A percentile compares a stretch with the other conserved stretches of the same genome.
Conservation (phyloP, 768 basidiomycete species). For the Rubroboletus satanas region DNA sequence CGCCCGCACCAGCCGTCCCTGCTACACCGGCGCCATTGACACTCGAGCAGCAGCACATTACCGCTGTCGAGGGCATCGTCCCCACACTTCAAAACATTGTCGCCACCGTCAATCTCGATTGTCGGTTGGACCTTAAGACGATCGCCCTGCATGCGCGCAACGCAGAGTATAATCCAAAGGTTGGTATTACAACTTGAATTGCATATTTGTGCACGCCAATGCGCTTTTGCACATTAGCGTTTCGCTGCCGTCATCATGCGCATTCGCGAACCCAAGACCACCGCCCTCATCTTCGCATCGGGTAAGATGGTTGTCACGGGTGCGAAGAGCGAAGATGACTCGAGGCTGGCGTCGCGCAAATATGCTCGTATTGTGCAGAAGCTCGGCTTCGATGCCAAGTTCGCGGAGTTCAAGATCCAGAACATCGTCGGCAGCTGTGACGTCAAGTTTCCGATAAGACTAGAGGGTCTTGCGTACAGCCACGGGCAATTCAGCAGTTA, state of each 20-base stretch:
- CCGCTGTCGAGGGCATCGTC: conserved; percentile 95
- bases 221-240: conserved; percentile 79
- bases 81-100: conserved; percentile 99
- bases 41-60: conserved; percentile 91
- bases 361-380: conserved; percentile 99
- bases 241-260: conserved; percentile 99
- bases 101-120: conserved; percentile 97
- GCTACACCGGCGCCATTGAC: conserved; percentile 72
- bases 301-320: conserved; percentile 99
- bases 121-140: conserved; percentile 94
- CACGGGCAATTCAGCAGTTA: conserved; percentile 98
- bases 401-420: conserved; percentile 99
- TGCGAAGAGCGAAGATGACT: conserved; percentile 98
- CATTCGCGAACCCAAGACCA: conserved; percentile 99
- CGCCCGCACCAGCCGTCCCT: conserved; percentile 49
- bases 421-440: conserved; percentile 98
- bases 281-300: conserved; percentile 97
- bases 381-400: conserved; percentile 98
- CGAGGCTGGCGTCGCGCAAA: conserved; percentile 93
- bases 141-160: conserved; percentile 97
- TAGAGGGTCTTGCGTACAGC: conserved; percentile 95
- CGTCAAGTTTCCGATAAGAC: conserved; percentile 96
- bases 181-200: conserved; percentile 52
- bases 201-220: conserved; percentile 51
- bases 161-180: conserved; percentile 99